Percentiles rank a stretch among this genome's conserved stretches.
These are phyloP conservation scores for Dioszegia hungarica DNA, from an alignment of 768 basidiomycete species.

Conservation along the genomic window DNA sequence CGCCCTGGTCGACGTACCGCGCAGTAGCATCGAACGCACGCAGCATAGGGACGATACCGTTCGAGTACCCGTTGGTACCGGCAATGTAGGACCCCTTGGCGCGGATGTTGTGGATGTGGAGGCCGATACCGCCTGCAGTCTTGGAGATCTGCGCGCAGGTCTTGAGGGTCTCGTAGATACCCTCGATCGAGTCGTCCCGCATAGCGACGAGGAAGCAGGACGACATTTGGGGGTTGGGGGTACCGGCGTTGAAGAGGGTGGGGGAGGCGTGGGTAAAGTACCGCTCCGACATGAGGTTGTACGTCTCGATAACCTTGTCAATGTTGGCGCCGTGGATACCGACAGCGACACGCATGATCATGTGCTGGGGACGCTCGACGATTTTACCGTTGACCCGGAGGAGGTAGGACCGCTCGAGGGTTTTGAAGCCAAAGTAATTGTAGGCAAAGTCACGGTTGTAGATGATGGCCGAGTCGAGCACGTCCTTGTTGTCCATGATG, in stretches of 20 bases:
- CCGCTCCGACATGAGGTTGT: slow-evolving; percentile 91
- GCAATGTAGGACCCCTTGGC: slow-evolving; percentile 93
- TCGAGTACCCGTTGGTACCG: slow-evolving; percentile 97
- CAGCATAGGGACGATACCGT: slow-evolving; percentile 98
- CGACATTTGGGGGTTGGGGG: slow-evolving; percentile 84
- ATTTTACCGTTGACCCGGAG: slow-evolving; percentile 89
- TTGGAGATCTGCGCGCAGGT: slow-evolving; percentile 99
- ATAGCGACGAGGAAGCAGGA: slow-evolving; percentile 97
- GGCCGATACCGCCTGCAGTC: slow-evolving; percentile 95
- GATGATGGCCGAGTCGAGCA: slow-evolving; percentile 88
- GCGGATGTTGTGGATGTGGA: slow-evolving; percentile 93
- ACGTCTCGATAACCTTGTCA: slow-evolving; percentile 80
- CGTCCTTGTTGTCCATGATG: slow-evolving; percentile 72
- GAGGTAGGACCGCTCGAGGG: slow-evolving; percentile 94
- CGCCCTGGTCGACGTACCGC: slow-evolving; percentile 97
- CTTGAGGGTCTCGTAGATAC: slow-evolving; percentile 98
- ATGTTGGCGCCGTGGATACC: slow-evolving; percentile 90
- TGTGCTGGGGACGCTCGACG: slow-evolving; percentile 95
- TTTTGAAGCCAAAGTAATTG: slow-evolving; percentile 99
- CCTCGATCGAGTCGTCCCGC: slow-evolving; percentile 98
- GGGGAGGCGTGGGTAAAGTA: slow-evolving; percentile 99
- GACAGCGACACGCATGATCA: slow-evolving; percentile 99
- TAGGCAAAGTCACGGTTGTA: slow-evolving; percentile 98
- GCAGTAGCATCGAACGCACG: slow-evolving; percentile 96
- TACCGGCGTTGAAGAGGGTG: slow-evolving; percentile 94